phyloP scores from a whole-genome alignment of 768 basidiomycete species.

The Hebeloma cylindrosporum region DNA sequence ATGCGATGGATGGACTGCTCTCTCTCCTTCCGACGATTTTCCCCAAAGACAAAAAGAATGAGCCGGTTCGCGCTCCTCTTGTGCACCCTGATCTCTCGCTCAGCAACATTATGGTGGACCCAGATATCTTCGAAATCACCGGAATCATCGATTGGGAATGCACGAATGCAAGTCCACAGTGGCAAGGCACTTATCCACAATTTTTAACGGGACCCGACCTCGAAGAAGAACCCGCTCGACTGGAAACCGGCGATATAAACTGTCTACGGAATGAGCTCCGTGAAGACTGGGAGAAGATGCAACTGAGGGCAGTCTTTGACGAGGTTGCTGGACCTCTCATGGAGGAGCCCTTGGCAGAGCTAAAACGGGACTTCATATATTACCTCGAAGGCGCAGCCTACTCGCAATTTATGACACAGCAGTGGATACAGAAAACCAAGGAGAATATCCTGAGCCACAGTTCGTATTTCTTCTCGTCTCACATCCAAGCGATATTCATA shows the following conservation, averaged over 20 bases:
- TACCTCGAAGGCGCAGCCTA: not conserved
- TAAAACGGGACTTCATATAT: slow-evolving; percentile 1
- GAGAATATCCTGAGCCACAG: no score
- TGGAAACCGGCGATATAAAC: slow-evolving; percentile 1
- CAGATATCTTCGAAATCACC: slow-evolving; percentile 17
- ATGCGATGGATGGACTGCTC: not conserved
- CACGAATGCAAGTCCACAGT: slow-evolving; percentile 15
- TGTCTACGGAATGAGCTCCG: slow-evolving; percentile 4
- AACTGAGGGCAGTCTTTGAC: slow-evolving; percentile 3
- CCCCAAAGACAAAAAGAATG: not conserved
- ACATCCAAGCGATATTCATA: no score
- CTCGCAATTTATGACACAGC: no score
- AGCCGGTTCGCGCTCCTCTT: slow-evolving; percentile 2
- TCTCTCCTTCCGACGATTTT: slow-evolving; percentile 3
- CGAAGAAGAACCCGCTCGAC: not conserved
- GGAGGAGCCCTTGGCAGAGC: not conserved
- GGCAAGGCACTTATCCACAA: slow-evolving; percentile 17
- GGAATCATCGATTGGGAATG: slow-evolving; percentile 23
- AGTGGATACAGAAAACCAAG: no score
- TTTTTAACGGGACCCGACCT: slow-evolving; percentile 4
- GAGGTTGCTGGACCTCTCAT: not conserved
- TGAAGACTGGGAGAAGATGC: slow-evolving; percentile 7
- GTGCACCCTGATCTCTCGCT: slow-evolving; percentile 17
- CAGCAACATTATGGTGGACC: slow-evolving; percentile 18
- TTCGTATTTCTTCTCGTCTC: no score